These are phyloP conservation scores for Gastrolobium bilobum DNA, from an alignment of 306 rosid species.

Conservation along the genomic window DNA sequence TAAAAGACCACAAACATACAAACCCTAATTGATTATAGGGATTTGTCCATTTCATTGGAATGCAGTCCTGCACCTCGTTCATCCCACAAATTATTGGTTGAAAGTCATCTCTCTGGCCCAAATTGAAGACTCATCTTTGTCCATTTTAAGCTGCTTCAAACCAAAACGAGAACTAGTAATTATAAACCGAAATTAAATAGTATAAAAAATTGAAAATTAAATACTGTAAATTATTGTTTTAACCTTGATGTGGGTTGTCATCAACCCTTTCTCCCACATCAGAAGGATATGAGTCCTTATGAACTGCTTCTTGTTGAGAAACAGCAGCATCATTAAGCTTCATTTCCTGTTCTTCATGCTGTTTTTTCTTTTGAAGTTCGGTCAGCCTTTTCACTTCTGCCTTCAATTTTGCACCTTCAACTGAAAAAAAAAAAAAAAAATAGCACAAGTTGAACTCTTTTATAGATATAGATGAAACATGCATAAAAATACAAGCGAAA, in stretches of 20 bases:
- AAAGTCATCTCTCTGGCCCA: too few species aligned
- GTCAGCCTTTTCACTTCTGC: slow-evolving; percentile 52
- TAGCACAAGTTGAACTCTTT: background rate
- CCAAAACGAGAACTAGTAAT: background rate
- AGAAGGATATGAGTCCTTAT: too few species aligned
- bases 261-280: background rate
- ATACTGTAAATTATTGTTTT: background rate
- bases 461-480: background rate
- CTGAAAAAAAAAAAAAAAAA: slow-evolving; percentile 34
- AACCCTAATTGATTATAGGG: background rate
- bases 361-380: slow-evolving; percentile 34
- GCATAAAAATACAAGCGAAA: background rate
- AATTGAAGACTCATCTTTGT: background rate
- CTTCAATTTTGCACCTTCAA: slow-evolving; percentile 42
- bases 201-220: too few species aligned
- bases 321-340: background rate
- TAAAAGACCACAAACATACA: background rate
- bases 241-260: slow-evolving; percentile 15
- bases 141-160: background rate
- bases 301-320: background rate
- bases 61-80: background rate
- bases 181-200: background rate
- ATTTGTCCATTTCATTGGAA: background rate
- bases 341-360: background rate
- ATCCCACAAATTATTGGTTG: background rate